phyloP scores from a whole-genome alignment of 202 grass and related monocot species.

The Saccharum hybrid region DNA sequence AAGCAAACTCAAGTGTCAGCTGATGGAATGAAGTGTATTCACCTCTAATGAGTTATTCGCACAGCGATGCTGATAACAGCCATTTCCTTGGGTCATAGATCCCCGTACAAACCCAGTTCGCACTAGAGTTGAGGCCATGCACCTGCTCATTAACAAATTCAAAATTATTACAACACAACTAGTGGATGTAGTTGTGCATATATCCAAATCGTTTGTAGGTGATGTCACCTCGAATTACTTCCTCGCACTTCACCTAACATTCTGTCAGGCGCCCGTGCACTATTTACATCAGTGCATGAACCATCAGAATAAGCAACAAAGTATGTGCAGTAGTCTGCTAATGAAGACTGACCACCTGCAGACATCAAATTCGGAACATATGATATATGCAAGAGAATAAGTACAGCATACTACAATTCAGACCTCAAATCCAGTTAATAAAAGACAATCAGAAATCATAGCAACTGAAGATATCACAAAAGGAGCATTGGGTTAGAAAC shows the following conservation, averaged over 20 bases:
- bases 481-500: not conserved
- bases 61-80: constrained; percentile 98
- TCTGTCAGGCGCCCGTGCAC: constrained; percentile 88
- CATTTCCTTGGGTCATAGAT: constrained; percentile 98
- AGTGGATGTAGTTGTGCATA: constrained; percentile 12
- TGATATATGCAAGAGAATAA: constrained; percentile 33
- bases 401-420: constrained; percentile 23
- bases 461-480: not conserved
- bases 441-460: constrained; percentile 16
- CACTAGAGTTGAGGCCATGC: constrained; percentile 96
- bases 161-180: constrained; percentile 17
- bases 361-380: constrained; percentile 22
- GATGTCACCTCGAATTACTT: constrained; percentile 81
- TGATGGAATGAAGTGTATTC: constrained; percentile 32
- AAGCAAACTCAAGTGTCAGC: constrained; percentile 11
- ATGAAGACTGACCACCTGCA: constrained; percentile 94
- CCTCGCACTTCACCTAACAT: constrained; percentile 98
- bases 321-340: constrained; percentile 99
- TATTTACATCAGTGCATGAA: constrained; percentile 96
- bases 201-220: constrained; percentile 11
- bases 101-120: constrained; percentile 97
- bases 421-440: constrained; percentile 5
- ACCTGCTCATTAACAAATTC: constrained; percentile 56
- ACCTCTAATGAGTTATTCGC: constrained; percentile 83
- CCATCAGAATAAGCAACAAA: constrained; percentile 99